Conservation (phyloP, 2,329 filamentous ascomycete genomes). For the Pleoardoris graminearum region DNA sequence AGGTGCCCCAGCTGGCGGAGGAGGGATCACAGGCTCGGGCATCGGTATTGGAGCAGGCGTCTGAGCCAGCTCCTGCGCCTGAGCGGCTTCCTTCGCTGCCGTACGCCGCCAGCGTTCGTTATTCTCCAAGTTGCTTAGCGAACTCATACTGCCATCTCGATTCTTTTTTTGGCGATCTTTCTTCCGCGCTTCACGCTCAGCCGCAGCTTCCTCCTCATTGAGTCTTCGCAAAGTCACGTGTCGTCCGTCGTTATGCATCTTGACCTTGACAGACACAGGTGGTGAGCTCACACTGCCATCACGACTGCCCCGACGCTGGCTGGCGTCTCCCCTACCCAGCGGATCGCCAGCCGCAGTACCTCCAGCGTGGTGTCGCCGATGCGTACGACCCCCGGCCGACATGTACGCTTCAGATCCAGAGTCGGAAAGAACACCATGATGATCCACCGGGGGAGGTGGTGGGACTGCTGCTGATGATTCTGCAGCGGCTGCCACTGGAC, state of each 20-base stretch:
- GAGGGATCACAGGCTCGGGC: slow-evolving; percentile 27
- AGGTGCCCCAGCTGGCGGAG: slow-evolving; percentile 30
- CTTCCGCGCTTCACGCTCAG: slow-evolving; percentile 59
- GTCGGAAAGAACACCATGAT: slow-evolving; percentile 45
- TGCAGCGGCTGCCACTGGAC: slow-evolving; percentile 26
- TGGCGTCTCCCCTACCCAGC: slow-evolving; percentile 32
- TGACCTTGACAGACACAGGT: slow-evolving; percentile 66
- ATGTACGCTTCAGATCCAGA: slow-evolving; percentile 46
- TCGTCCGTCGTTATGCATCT: slow-evolving; percentile 66
- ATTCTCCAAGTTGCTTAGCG: slow-evolving; percentile 40
- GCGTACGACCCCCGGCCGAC: slow-evolving; percentile 42
- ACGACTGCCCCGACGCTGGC: slow-evolving; percentile 35
- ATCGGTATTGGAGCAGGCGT: slow-evolving; percentile 22
- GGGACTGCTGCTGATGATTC: slow-evolving; percentile 38
- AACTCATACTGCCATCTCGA: slow-evolving; percentile 47
- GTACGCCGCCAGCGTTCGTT: slow-evolving; percentile 45
- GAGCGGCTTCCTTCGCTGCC: slow-evolving; percentile 42
- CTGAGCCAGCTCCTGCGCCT: slow-evolving; percentile 37
- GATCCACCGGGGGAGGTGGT: slow-evolving; percentile 41
- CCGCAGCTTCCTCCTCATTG: slow-evolving; percentile 65
- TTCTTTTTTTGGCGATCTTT: slow-evolving; percentile 49
- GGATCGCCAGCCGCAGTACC: slow-evolving; percentile 30
- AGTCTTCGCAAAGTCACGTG: slow-evolving; percentile 65
- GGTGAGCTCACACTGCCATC: slow-evolving; percentile 57
- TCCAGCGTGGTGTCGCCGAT: slow-evolving; percentile 36